Percentiles rank a stretch among this genome's conserved stretches.
Evolutionary conservation across 1,284 basidiomycete genomes (phyloP).

Genomic region (Gymnopus androsaceus): DNA sequence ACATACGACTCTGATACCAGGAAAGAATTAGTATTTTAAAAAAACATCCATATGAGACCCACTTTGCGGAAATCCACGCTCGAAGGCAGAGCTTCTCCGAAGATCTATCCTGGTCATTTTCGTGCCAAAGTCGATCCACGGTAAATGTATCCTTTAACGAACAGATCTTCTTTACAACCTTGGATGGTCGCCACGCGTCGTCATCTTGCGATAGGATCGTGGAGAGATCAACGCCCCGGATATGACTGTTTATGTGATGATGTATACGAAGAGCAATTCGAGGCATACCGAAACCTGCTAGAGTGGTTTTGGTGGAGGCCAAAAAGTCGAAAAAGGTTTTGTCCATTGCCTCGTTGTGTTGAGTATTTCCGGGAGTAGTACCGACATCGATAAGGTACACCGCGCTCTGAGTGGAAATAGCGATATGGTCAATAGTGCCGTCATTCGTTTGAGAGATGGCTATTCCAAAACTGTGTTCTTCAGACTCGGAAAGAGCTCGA

Average conservation of each 20-base stretch:
- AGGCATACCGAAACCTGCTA: conserved; percentile 37
- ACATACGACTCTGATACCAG: conserved; percentile 11
- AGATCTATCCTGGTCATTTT: conserved; percentile 18
- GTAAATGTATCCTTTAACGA: conserved; percentile 21
- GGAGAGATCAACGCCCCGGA: conserved; percentile 35
- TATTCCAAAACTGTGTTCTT: too few species aligned
- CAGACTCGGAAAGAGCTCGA: too few species aligned
- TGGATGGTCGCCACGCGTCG: conserved; percentile 27
- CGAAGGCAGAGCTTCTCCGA: conserved; percentile 30
- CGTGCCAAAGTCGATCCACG: conserved; percentile 33
- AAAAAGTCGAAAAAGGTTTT: not conserved
- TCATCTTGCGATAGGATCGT: conserved; percentile 27
- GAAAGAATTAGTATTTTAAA: not conserved
- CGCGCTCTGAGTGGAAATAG: not conserved
- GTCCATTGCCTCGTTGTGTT: not conserved
- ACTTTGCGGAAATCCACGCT: conserved; percentile 43
- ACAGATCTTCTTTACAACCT: conserved; percentile 24
- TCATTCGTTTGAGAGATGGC: conserved; percentile 7
- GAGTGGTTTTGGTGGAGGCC: conserved; percentile 3
- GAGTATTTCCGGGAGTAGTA: not conserved
- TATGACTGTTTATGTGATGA: conserved; percentile 23
- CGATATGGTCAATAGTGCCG: not conserved
- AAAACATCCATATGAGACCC: not conserved
- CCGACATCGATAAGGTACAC: conserved; percentile 7
- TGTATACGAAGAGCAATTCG: conserved; percentile 30